Evolutionary conservation across 495 filamentous ascomycete species (phyloP).

Genomic region (Hypomontagnella monticulosa): DNA sequence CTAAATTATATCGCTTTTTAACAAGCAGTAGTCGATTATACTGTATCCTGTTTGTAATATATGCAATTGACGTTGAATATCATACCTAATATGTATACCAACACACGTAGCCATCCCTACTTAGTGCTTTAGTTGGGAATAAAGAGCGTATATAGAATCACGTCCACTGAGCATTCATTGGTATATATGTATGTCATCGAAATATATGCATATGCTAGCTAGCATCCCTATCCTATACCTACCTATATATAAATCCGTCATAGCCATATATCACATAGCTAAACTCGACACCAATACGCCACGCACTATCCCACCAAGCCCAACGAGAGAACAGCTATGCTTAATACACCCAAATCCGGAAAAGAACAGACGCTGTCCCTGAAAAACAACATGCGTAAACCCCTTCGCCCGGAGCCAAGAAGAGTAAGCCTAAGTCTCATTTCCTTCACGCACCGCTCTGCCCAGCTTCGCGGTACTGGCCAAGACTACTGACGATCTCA

Average conservation of each 20-base stretch:
- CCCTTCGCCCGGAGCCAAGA: too few relatives aligned
- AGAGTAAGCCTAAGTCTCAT: not conserved
- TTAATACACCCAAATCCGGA: not conserved
- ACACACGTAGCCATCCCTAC: too few relatives aligned
- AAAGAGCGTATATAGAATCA: not conserved
- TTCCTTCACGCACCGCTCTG: constrained; percentile 53
- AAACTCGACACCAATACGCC: too few relatives aligned
- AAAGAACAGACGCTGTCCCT: not conserved
- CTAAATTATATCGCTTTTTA: too few relatives aligned
- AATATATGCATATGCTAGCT: not conserved
- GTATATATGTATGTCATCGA: constrained; percentile 1
- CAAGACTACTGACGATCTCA: constrained; percentile 42
- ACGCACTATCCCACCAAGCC: not conserved
- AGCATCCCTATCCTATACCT: not conserved
- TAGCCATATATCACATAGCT: too few relatives aligned
- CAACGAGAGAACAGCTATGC: not conserved
- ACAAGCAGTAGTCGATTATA: too few relatives aligned
- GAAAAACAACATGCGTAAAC: not conserved
- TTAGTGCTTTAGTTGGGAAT: too few relatives aligned
- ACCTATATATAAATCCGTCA: not conserved
- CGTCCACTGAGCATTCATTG: not conserved
- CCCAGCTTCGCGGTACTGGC: constrained; percentile 54
- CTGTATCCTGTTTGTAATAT: too few relatives aligned
- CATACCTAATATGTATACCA: too few relatives aligned
- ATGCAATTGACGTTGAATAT: too few relatives aligned